These are phyloP conservation scores for Pezicula rhizophila DNA, from an alignment of 2,329 filamentous ascomycete species.

Conservation along the genomic window DNA sequence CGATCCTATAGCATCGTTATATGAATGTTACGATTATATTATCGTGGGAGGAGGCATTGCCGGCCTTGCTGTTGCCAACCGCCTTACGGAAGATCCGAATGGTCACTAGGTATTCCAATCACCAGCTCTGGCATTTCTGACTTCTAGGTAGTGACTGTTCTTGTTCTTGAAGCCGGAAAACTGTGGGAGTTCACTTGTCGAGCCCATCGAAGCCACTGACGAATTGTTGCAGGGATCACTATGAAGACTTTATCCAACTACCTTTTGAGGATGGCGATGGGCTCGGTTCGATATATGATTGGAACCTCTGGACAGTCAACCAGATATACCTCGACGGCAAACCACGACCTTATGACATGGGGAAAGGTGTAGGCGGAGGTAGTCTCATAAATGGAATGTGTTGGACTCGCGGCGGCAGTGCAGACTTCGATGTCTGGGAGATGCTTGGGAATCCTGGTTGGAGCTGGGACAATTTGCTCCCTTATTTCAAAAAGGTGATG, in stretches of 20 bases:
- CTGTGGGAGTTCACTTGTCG: constrained; percentile 8
- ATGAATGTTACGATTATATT: constrained; percentile 31
- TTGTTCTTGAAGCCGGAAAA: constrained; percentile 20
- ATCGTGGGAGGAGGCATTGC: constrained; percentile 41
- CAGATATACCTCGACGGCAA: constrained; percentile 15
- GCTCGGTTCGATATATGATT: no score
- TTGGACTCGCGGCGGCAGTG: no score
- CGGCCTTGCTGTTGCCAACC: constrained; percentile 37
- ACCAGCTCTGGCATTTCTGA: not conserved
- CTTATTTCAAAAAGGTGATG: constrained; percentile 34
- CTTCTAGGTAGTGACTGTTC: constrained; percentile 14
- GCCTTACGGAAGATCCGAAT: constrained; percentile 32
- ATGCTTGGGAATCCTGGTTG: no score
- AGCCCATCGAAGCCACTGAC: not conserved
- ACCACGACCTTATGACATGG: constrained; percentile 17
- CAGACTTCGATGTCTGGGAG: constrained; percentile 22
- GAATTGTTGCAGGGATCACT: constrained; percentile 12
- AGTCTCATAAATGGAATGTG: constrained; percentile 35
- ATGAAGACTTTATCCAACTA: constrained; percentile 18
- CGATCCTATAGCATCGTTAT: constrained; percentile 15
- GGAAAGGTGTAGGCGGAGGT: constrained; percentile 29
- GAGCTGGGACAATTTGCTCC: constrained; percentile 9
- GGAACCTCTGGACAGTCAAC: no score
- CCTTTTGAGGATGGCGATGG: constrained; percentile 20
- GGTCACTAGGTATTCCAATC: constrained; percentile 2